phyloP scores from a whole-genome alignment of 352 stramenopile genomes.

The Phytophthora megakarya region DNA sequence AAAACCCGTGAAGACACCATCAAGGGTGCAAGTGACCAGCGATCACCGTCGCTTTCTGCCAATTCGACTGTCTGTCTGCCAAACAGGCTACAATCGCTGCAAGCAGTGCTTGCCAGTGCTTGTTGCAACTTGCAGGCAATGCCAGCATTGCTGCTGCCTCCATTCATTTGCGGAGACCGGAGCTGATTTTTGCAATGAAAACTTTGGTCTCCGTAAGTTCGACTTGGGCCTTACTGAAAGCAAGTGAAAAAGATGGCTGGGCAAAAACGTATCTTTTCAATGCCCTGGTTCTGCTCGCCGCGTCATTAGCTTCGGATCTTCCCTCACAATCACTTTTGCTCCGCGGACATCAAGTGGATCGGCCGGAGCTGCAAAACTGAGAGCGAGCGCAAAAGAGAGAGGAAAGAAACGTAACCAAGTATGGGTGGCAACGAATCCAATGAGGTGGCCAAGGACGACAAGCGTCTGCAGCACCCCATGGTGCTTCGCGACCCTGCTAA shows the following conservation, averaged over 20 bases:
- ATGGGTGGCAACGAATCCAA: constrained; percentile 42
- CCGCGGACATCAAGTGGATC: constrained; percentile 18
- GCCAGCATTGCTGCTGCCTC: neutral
- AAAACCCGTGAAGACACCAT: neutral
- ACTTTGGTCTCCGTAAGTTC: constrained; percentile 6
- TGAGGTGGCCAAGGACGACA: constrained; percentile 32
- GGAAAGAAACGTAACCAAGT: constrained; percentile 4
- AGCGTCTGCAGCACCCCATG: constrained; percentile 31
- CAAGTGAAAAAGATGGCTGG: constrained; percentile 5
- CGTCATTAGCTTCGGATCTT: constrained; percentile 4
- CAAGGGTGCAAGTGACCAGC: neutral
- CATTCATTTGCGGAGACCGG: neutral
- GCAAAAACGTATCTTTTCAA: constrained; percentile 22
- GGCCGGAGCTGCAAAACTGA: neutral
- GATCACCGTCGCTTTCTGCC: neutral
- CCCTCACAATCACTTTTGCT: constrained; percentile 35
- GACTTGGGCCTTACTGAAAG: constrained; percentile 1
- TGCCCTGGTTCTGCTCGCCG: neutral
- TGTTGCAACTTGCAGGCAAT: too few species aligned
- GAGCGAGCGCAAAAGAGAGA: constrained; percentile 11
- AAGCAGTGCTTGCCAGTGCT: too few species aligned
- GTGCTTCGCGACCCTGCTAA: constrained; percentile 16
- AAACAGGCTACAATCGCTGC: neutral
- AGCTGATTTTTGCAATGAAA: constrained; percentile 10
- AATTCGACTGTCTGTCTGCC: constrained; percentile 3